Evolutionary conservation across 148 eudicot species (phyloP).

Genomic region (Camellia sinensis): DNA sequence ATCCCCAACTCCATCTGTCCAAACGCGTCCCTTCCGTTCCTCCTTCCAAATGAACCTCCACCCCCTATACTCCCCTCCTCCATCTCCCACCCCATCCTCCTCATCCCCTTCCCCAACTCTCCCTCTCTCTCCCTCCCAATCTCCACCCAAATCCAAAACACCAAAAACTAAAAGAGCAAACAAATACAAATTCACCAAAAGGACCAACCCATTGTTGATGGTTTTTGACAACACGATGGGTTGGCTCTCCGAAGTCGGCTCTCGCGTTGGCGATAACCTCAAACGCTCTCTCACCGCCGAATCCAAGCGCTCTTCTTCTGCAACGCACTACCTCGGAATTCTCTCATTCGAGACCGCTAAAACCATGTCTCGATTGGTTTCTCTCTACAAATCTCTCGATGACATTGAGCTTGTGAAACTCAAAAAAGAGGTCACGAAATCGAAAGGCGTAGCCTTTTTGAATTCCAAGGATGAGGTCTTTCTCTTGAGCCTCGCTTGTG

Average conservation of each 20-base stretch:
- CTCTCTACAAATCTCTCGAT: constrained; percentile 62
- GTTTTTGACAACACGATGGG: constrained; percentile 23
- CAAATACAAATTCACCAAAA: neutral
- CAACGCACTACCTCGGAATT: constrained; percentile 37
- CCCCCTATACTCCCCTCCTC: neutral
- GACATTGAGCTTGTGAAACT: constrained; percentile 41
- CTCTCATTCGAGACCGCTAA: constrained; percentile 75
- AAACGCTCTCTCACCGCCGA: constrained; percentile 8
- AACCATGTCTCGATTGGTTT: constrained; percentile 53
- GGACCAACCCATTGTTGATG: neutral
- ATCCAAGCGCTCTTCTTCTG: neutral
- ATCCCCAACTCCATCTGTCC: constrained; percentile 9
- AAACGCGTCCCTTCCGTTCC: constrained; percentile 10
- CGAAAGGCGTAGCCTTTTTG: constrained; percentile 50
- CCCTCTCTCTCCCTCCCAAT: neutral
- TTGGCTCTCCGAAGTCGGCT: constrained; percentile 27
- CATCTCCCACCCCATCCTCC: neutral
- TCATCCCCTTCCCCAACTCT: neutral
- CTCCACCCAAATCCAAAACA: neutral
- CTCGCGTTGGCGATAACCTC: constrained; percentile 15
- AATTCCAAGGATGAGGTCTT: constrained; percentile 57
- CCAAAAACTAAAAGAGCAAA: neutral
- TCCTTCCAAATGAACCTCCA: constrained; percentile 8
- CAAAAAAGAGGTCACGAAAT: constrained; percentile 24
- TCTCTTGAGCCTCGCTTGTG: constrained; percentile 63